phyloP scores from a whole-genome alignment of 192 early-diverging fungal genomes.

The Funneliformis geosporum region DNA sequence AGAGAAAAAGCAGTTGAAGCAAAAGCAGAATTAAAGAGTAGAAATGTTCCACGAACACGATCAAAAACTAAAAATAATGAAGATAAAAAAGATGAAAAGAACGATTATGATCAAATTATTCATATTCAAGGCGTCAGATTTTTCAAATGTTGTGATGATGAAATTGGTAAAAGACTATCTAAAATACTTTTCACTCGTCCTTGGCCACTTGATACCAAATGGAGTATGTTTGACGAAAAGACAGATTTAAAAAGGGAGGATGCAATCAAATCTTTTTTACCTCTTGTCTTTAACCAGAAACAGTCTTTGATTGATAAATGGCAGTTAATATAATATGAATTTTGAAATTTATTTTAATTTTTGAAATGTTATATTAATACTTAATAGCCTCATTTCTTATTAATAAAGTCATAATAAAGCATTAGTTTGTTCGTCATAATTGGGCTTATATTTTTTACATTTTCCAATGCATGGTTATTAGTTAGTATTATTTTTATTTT shows the following conservation, averaged over 20 bases:
- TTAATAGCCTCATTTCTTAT: not conserved
- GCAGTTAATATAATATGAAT: not conserved
- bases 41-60: not conserved
- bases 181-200: constrained; percentile 18
- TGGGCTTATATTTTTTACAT: constrained; percentile 5
- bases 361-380: not conserved
- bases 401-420: not conserved
- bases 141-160: not conserved
- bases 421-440: not conserved
- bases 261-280: constrained; percentile 3
- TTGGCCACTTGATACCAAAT: constrained; percentile 14
- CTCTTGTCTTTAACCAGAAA: constrained; percentile 15
- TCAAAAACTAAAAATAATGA: too few species aligned
- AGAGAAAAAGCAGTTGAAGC: not conserved
- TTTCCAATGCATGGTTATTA: not conserved
- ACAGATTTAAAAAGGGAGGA: constrained; percentile 4
- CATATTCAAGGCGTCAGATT: not conserved
- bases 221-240: constrained; percentile 20
- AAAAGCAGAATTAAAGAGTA: not conserved
- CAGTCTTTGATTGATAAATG: not conserved
- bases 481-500: not conserved
- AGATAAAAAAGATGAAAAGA: not conserved
- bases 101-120: not conserved
- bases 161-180: not conserved
- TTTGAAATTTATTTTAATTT: not conserved